A percentile compares a stretch with the other conserved stretches of the same genome.
Evolutionary conservation across 225 moss, liverwort and hornwort species (phyloP).

Genomic region (Sphagnum tenellum): DNA sequence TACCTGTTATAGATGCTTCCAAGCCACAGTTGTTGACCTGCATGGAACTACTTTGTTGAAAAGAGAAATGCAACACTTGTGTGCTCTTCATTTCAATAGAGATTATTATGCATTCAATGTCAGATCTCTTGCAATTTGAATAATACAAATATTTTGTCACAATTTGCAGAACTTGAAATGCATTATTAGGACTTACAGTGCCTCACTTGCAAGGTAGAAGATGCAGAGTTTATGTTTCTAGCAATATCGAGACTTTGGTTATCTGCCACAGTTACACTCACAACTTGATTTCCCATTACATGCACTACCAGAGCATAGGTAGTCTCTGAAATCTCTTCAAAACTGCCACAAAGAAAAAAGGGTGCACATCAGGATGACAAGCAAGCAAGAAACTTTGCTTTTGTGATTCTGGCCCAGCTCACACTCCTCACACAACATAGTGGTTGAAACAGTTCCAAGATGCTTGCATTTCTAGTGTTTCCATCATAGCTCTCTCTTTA

Average conservation of each 20-base stretch:
- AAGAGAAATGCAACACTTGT: too few species aligned
- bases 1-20: too few species aligned
- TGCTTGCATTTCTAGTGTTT: too few species aligned
- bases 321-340: slow-evolving; percentile 66
- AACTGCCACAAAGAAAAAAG: slow-evolving; percentile 32
- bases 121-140: too few species aligned
- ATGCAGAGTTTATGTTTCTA: slow-evolving; percentile 63
- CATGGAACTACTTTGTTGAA: too few species aligned
- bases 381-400: neutral
- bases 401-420: too few species aligned
- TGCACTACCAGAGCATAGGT: slow-evolving; percentile 68
- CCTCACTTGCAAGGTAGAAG: slow-evolving; percentile 52
- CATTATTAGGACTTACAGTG: slow-evolving; percentile 41
- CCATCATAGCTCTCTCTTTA: too few species aligned
- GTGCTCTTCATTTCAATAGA: too few species aligned
- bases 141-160: neutral
- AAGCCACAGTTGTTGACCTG: too few species aligned
- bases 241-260: slow-evolving; percentile 61
- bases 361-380: neutral
- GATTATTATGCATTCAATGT: too few species aligned
- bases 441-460: too few species aligned
- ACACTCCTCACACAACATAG: too few species aligned
- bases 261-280: slow-evolving; percentile 41
- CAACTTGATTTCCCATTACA: slow-evolving; percentile 20
- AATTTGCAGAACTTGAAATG: neutral